Evolutionary conservation across 106 monocot species (phyloP).

Genomic region (Allium fistulosum): DNA sequence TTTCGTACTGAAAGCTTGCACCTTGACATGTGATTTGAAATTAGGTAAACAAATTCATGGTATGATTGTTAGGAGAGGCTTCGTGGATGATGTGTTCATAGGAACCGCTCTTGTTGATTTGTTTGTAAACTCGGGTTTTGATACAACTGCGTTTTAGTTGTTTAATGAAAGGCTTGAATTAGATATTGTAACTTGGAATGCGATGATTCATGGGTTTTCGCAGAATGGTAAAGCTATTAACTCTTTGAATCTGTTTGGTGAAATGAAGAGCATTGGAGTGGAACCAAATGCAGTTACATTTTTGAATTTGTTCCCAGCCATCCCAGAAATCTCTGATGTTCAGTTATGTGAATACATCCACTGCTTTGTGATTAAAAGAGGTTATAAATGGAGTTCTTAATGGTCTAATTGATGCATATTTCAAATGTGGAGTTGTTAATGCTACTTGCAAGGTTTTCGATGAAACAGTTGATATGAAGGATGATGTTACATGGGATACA

Average conservation of each 20-base stretch:
- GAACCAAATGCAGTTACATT: conserved; percentile 41
- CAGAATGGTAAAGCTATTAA: conserved; percentile 10
- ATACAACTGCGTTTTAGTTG: conserved; percentile 32
- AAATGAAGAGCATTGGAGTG: conserved; percentile 20
- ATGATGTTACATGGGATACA: conserved; percentile 60
- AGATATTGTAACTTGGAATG: conserved; percentile 67
- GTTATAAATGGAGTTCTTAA: conserved; percentile 25
- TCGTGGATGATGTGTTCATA: conserved; percentile 39
- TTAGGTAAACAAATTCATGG: conserved; percentile 20
- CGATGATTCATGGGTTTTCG: conserved; percentile 52
- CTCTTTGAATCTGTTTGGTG: conserved; percentile 31
- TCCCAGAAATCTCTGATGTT: conserved; percentile 25
- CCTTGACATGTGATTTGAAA: conserved; percentile 16
- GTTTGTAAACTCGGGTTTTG: conserved; percentile 43
- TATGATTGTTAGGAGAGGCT: conserved; percentile 27
- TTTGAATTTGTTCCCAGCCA: conserved; percentile 54
- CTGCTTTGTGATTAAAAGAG: conserved; percentile 38
- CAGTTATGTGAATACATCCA: conserved; percentile 41
- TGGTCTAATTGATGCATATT: conserved; percentile 66
- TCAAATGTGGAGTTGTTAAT: conserved; percentile 43
- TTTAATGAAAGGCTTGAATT: conserved; percentile 36
- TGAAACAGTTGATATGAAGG: conserved; percentile 21
- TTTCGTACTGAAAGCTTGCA: conserved; percentile 51
- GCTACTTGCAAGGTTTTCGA: conserved; percentile 43
- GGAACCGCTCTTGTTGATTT: conserved; percentile 50